Base-by-base conservation (phyloP, 495 filamentous ascomycete species). In the Jackrogersella multiformis region DNA sequence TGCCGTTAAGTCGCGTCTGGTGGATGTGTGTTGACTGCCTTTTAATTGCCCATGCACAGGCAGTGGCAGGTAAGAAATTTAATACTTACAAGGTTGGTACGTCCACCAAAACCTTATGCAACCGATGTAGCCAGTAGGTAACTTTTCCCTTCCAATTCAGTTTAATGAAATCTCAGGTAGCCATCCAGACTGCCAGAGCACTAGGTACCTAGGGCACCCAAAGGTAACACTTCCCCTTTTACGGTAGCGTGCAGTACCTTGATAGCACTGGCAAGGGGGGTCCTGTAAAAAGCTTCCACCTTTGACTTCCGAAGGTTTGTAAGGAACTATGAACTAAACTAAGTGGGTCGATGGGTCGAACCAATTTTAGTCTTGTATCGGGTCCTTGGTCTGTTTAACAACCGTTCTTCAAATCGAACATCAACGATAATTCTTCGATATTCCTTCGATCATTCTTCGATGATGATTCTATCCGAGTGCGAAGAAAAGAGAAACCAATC, bases 271-370 rank as follows among this genome's bases (percentile, higher is more conserved):
- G 48, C 49, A 60, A 56, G 49, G 39, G 49, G 49, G 39, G 49
- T 60, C 60, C 21, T 42, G 38, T 13, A 12, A 57, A 53, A 64
- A 56, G 60, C 56, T 70, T 61, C 67, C 67, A 65, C 61, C 21
- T 59, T 32, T 44, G 42, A 69, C 48, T 61, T 56, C 52, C 21
- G 26, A 55, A 55, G 55, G 62, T 45, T n/a, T n/a, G n/a, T n/a
- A n/a, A n/a, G n/a, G n/a, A n/a, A n/a, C n/a, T n/a, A n/a, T n/a
- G n/a, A n/a, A n/a, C n/a, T n/a, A n/a, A n/a, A n/a, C n/a, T n/a
- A n/a, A n/a, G n/a, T n/a, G n/a, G 18, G 41, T 26, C 16, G 15
- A 61, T 65, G 66, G 66, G 44, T 44, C 66, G 56, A 57, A 15
- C 66, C 66, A 57, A 56, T 41, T 46, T 59, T 61, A 36, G 45